Evolutionary conservation across 2,329 filamentous ascomycete species (phyloP).

Genomic region (Botrytis hyacinthi): DNA sequence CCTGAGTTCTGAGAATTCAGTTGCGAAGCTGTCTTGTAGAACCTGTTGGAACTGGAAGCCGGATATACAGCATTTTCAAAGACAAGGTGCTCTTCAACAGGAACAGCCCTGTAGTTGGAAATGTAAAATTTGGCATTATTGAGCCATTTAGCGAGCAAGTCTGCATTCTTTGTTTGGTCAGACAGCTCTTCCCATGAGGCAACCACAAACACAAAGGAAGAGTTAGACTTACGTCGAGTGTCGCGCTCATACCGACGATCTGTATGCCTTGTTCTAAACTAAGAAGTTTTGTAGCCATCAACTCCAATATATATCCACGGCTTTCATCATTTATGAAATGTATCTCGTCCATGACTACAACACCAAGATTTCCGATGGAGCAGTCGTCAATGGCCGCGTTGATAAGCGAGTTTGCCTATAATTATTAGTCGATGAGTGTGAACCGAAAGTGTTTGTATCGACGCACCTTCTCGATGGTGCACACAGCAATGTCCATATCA

Average conservation of each 20-base stretch:
- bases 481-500: slow-evolving; percentile 75
- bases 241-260: slow-evolving; percentile 78
- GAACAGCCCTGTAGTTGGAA: slow-evolving; percentile 71
- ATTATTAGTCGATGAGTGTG: slow-evolving; percentile 6
- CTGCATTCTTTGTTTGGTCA: slow-evolving; percentile 57
- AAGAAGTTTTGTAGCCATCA: slow-evolving; percentile 72
- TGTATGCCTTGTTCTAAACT: slow-evolving; percentile 65
- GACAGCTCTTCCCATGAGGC: background rate
- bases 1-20: slow-evolving; percentile 36
- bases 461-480: slow-evolving; percentile 72
- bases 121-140: slow-evolving; percentile 64
- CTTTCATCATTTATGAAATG: slow-evolving; percentile 79
- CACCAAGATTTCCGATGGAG: slow-evolving; percentile 58
- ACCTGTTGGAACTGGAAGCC: slow-evolving; percentile 55
- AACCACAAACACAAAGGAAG: background rate
- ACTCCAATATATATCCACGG: slow-evolving; percentile 73
- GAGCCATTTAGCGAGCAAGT: slow-evolving; percentile 68
- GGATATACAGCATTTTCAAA: slow-evolving; percentile 68
- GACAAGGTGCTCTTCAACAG: slow-evolving; percentile 71
- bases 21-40: slow-evolving; percentile 55
- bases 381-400: slow-evolving; percentile 72
- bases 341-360: slow-evolving; percentile 74
- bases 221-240: slow-evolving; percentile 57
- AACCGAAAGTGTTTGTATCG: background rate
- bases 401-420: slow-evolving; percentile 68